Base-by-base conservation (phyloP, 225 moss, liverwort and hornwort genomes). In the Bryoerythrophyllum caledonicum region DNA sequence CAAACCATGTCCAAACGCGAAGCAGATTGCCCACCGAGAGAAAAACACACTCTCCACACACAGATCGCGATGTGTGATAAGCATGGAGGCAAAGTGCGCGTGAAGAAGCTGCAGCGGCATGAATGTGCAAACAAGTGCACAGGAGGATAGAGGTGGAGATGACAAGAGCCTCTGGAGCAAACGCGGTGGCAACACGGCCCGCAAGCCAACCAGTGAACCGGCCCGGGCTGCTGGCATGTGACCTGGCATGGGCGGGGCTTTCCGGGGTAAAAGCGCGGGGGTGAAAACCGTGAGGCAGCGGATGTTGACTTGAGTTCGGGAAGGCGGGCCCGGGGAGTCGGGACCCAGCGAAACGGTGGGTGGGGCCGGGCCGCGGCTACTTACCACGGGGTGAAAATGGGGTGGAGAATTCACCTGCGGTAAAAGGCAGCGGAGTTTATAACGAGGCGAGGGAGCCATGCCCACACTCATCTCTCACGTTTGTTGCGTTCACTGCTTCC, bases 401-500 rank as follows among this genome's bases (percentile, higher is more conserved):
- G 43, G 26, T n/a, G 1, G 25, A 35, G 9, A 4, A 78, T 9
- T 60, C 24, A 72, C 74, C 49, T 4, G 11, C 4, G 46, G 74
- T 71, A 72, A 81, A 78, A 68, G 7, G 23, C 48, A 1, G 15
- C 71, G 77, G 65, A 71, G 75, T 81, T 81, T 26, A 83, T 73
- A 86, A 86, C 43, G 63, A 60, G 68, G 72, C 72, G 13, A 63
- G 81, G 83, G 78, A 41, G 67, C 74, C 73, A 51, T 62, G 19
- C 3, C 54, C 2, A 55, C 10, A 55, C 54, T 55, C 83, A 81
- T 81, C 75, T 30, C 63, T 80, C 78, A 83, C 16, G 83, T 86
- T 81, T 55, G 86, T 86, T 86, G 83, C 86, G 86, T 86, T 86
- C 78, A 76, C 81, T 81, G 75, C 83, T 48, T 80, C 77, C 64